phyloP scores from a whole-genome alignment of 23 red algal genomes.

The Cyanidium caldarium region DNA sequence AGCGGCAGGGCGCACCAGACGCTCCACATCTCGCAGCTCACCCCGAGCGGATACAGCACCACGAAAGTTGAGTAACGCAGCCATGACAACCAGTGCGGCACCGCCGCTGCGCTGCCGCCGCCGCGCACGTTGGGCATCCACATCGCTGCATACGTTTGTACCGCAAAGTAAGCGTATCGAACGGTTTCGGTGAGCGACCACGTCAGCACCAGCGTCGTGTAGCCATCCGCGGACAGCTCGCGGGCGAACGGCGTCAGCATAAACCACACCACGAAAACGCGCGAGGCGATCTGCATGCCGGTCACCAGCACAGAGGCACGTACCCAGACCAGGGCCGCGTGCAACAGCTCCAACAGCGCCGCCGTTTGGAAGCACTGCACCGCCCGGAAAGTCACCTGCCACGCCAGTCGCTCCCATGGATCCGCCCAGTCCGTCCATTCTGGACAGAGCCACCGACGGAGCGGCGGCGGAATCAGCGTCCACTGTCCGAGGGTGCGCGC shows the following conservation, averaged over 20 bases:
- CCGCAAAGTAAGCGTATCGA: slow-evolving; percentile 64
- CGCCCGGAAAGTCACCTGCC: too few species aligned
- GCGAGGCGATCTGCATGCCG: slow-evolving; percentile 56
- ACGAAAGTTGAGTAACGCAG: slow-evolving; percentile 77
- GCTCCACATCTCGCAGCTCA: slow-evolving; percentile 42
- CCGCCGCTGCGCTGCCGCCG: background rate
- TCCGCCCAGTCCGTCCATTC: too few species aligned
- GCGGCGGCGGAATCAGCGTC: too few species aligned
- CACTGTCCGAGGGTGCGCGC: too few species aligned
- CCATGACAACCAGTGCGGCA: slow-evolving; percentile 8
- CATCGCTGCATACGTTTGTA: slow-evolving; percentile 3
- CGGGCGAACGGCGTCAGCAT: slow-evolving; percentile 14
- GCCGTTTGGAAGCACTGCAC: slow-evolving; percentile 70
- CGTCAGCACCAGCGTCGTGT: slow-evolving; percentile 42
- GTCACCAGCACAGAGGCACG: slow-evolving; percentile 49
- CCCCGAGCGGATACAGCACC: slow-evolving; percentile 85
- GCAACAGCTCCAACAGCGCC: slow-evolving; percentile 50
- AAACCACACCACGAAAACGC: slow-evolving; percentile 64
- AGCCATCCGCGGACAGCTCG: background rate
- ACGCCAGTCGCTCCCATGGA: too few species aligned
- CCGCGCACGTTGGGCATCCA: slow-evolving; percentile 16
- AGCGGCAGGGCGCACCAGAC: slow-evolving; percentile 40
- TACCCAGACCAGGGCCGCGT: slow-evolving; percentile 43
- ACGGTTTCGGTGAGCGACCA: slow-evolving; percentile 84
- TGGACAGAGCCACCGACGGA: too few species aligned